Evolutionary conservation across 345 rosid species (phyloP).

Genomic region (Cardamine resedifolia): DNA sequence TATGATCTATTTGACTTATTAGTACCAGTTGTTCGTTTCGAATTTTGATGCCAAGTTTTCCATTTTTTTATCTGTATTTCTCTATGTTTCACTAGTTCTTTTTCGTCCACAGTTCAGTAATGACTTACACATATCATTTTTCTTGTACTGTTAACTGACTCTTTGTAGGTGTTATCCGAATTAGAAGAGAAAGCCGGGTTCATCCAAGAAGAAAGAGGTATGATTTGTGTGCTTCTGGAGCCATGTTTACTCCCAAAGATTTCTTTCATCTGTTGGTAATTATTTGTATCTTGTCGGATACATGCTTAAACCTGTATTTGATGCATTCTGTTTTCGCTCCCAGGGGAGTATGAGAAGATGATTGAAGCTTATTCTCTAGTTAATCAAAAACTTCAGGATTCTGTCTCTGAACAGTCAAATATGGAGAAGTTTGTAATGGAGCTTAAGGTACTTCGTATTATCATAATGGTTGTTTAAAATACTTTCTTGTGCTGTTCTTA

Average conservation of each 20-base stretch:
- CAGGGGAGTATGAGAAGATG: constrained; percentile 92
- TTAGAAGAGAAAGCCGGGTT: constrained; percentile 88
- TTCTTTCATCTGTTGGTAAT: neutral
- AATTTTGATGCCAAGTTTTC: constrained; percentile 4
- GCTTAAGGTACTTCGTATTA: constrained; percentile 56
- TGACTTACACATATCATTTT: neutral
- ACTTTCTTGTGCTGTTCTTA: constrained; percentile 13
- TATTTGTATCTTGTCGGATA: constrained; percentile 11
- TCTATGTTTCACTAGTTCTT: constrained; percentile 8
- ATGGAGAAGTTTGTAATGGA: constrained; percentile 71
- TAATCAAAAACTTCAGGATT: constrained; percentile 73
- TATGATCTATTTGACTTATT: constrained; percentile 33
- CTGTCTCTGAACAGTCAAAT: constrained; percentile 62
- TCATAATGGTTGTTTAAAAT: constrained; percentile 3
- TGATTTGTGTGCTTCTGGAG: constrained; percentile 2
- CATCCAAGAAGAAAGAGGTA: constrained; percentile 95
- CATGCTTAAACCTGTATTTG: constrained; percentile 15
- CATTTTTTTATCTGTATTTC: neutral
- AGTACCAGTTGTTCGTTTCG: neutral
- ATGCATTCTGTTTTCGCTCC: constrained; percentile 34
- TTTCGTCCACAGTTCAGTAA: constrained; percentile 3
- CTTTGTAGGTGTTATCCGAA: constrained; percentile 75
- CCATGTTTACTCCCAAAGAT: neutral
- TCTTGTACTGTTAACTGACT: constrained; percentile 8
- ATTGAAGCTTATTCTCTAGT: constrained; percentile 72